Percentiles rank a stretch among this genome's conserved stretches.
Conservation (phyloP, 1,284 basidiomycete genomes). For the Puccinia hordei region DNA sequence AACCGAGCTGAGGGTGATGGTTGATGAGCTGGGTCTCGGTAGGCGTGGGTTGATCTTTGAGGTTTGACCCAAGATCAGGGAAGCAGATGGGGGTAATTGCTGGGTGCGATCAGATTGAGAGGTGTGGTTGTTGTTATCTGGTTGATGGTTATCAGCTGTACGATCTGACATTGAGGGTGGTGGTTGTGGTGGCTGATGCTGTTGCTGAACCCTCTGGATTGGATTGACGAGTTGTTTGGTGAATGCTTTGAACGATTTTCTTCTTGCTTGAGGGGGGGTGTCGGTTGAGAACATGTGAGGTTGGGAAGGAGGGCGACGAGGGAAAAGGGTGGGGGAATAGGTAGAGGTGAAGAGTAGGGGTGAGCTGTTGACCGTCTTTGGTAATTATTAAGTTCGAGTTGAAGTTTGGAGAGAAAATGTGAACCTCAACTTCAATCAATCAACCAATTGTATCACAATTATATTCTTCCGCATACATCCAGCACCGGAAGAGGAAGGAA, state of each 20-base stretch:
- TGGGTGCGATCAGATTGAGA: neutral
- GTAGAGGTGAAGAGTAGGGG: too few relatives aligned
- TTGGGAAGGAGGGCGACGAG: neutral
- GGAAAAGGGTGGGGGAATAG: too few relatives aligned
- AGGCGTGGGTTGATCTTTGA: slow-evolving; percentile 19
- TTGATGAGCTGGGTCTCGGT: neutral
- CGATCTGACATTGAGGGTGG: slow-evolving; percentile 2
- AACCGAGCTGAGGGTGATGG: slow-evolving; percentile 9
- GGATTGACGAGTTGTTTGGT: slow-evolving; percentile 40
- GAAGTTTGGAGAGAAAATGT: too few relatives aligned
- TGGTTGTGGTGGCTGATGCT: neutral
- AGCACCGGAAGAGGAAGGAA: too few relatives aligned
- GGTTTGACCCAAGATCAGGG: slow-evolving; percentile 35
- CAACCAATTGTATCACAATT: too few relatives aligned
- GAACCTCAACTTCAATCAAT: too few relatives aligned
- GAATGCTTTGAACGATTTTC: slow-evolving; percentile 44
- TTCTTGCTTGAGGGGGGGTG: slow-evolving; percentile 24
- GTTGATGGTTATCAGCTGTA: neutral
- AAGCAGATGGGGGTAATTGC: slow-evolving; percentile 33
- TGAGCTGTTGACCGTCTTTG: too few relatives aligned
- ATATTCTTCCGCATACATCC: too few relatives aligned
- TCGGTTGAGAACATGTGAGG: slow-evolving; percentile 40
- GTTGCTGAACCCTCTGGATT: neutral
- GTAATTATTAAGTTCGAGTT: too few relatives aligned
- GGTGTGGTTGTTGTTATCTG: neutral